Percentiles rank a stretch among this genome's conserved stretches.
Conservation (phyloP, 2,329 filamentous ascomycete species). For the Fusarium lyarnte region DNA sequence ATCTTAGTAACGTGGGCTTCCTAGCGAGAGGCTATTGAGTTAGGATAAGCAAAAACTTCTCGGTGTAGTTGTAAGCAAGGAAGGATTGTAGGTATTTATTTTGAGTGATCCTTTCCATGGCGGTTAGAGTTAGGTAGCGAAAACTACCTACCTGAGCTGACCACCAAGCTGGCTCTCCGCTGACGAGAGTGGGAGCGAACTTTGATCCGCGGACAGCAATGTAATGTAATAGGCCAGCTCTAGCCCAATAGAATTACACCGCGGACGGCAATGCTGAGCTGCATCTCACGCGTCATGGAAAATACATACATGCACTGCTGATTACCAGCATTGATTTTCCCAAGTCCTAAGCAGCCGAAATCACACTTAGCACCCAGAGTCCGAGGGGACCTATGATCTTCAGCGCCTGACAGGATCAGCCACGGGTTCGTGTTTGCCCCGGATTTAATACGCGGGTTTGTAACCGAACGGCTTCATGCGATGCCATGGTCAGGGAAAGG, state of each 20-base stretch:
- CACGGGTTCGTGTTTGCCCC: slow-evolving; percentile 23
- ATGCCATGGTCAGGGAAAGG: not conserved
- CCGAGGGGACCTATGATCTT: slow-evolving; percentile 13
- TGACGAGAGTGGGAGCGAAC: not conserved
- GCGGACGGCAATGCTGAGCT: not conserved
- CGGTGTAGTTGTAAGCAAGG: not conserved
- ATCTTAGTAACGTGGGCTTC: not conserved
- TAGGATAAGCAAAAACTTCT: not conserved
- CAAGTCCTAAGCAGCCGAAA: not conserved
- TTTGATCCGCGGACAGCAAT: not conserved
- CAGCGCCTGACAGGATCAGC: slow-evolving; percentile 8
- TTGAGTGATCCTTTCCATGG: not conserved
- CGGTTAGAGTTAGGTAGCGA: not conserved
- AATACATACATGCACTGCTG: not conserved
- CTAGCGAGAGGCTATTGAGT: not conserved
- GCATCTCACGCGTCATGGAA: not conserved
- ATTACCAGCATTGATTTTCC: not conserved
- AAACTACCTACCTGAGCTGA: not conserved
- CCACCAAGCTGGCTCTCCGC: not conserved
- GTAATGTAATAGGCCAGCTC: slow-evolving; percentile 5
- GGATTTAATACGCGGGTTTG: slow-evolving; percentile 15
- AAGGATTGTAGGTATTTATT: no score
- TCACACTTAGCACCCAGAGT: not conserved
- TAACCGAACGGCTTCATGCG: not conserved
- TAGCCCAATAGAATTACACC: slow-evolving; percentile 27